Conservation (phyloP, 208 protist genomes). For the Leishmania guyanensis region DNA sequence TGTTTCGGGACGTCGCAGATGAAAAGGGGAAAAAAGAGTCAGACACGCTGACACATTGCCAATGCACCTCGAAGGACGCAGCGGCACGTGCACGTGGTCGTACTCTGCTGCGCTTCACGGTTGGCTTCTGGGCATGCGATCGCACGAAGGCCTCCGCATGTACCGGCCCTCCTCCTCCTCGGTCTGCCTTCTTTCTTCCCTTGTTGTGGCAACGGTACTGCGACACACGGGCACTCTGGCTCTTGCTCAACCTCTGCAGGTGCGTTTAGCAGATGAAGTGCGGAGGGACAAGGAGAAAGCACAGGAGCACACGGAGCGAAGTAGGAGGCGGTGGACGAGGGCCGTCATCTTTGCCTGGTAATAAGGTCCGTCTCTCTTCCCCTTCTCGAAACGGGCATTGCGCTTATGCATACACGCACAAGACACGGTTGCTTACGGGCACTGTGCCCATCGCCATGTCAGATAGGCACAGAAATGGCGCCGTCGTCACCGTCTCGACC, state of each 20-base stretch:
- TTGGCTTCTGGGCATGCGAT: background rate
- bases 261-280: background rate
- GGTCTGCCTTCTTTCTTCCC: background rate
- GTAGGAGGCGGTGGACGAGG: background rate
- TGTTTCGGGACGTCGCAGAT: background rate
- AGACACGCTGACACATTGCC: background rate
- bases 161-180: background rate
- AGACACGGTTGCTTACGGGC: background rate
- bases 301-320: background rate
- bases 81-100: background rate
- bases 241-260: background rate
- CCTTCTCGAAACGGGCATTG: background rate
- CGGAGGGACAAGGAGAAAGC: background rate
- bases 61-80: background rate
- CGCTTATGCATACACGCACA: background rate
- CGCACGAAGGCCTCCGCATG: background rate
- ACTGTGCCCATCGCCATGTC: background rate
- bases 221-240: background rate
- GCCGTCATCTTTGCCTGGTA: background rate
- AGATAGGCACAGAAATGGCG: background rate
- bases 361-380: background rate
- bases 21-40: background rate
- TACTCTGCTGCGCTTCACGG: background rate
- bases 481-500: background rate
- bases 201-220: slow-evolving; percentile 1